Percentiles rank a stretch among this genome's conserved stretches.
Evolutionary conservation across 225 moss, liverwort and hornwort species (phyloP).

Genomic region (Takakia lepidozioides): DNA sequence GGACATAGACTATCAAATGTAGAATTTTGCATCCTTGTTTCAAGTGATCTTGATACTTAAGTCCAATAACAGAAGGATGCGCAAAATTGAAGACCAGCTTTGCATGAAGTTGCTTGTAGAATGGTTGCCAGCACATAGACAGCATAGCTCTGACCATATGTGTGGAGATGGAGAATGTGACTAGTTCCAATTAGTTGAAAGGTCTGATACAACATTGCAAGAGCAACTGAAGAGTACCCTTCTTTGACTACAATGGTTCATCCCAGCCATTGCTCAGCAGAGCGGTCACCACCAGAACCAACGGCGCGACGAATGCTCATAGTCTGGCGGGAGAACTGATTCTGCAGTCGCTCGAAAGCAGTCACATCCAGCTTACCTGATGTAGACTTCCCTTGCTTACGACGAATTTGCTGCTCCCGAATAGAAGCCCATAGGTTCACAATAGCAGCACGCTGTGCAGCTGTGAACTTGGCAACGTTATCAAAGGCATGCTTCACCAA

Average conservation of each 20-base stretch:
- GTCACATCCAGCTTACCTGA: constrained; percentile 90
- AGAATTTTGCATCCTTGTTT: too few relatives aligned
- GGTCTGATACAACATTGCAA: too few relatives aligned
- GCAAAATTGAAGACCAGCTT: too few relatives aligned
- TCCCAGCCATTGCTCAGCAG: constrained; percentile 97
- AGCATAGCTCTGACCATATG: too few relatives aligned
- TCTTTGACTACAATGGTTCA: constrained; percentile 26
- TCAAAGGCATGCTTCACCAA: constrained; percentile 81
- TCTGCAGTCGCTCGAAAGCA: constrained; percentile 80
- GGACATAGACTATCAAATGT: too few relatives aligned
- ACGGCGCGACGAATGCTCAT: constrained; percentile 95
- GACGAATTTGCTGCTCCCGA: constrained; percentile 71
- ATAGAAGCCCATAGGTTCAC: constrained; percentile 72
- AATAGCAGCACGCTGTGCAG: constrained; percentile 44
- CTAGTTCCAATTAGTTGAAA: too few relatives aligned
- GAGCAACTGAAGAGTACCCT: too few relatives aligned
- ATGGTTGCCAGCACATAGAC: too few relatives aligned
- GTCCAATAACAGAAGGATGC: too few relatives aligned
- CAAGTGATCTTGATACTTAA: too few relatives aligned
- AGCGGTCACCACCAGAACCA: constrained; percentile 78
- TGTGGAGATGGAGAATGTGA: too few relatives aligned
- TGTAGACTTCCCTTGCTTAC: constrained; percentile 71
- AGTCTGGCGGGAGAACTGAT: constrained; percentile 75
- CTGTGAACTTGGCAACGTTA: constrained; percentile 47
- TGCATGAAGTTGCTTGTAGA: too few relatives aligned